phyloP scores from a whole-genome alignment of 169 alveolate genomes.

The Eimeria zaria region DNA sequence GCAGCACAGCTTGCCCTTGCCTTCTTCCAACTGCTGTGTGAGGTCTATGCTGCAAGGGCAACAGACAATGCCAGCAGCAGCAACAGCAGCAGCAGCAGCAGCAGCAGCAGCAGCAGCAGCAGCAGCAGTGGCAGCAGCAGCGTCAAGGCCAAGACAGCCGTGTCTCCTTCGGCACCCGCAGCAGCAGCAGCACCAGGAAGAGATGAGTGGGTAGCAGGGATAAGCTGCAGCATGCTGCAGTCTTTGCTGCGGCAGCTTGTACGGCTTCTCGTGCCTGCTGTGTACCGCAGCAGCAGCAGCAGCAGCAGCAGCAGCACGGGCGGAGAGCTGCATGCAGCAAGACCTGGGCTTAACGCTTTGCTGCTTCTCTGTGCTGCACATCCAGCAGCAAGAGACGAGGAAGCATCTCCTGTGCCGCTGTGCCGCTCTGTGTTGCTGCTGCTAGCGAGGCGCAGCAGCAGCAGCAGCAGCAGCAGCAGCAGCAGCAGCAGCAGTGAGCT shows the following conservation, averaged over 20 bases:
- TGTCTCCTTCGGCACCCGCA: neutral
- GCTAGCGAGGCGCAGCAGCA: constrained; percentile 20
- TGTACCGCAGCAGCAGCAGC: constrained; percentile 38
- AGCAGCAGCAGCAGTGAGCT: neutral
- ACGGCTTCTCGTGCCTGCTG: constrained; percentile 45
- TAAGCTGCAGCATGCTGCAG: constrained; percentile 51
- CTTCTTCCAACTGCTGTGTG: constrained; percentile 34
- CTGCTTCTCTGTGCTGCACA: constrained; percentile 72
- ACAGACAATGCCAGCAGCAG: neutral
- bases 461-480: constrained; percentile 72
- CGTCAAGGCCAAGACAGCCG: neutral
- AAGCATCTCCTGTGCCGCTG: neutral
- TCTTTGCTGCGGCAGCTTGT: constrained; percentile 34
- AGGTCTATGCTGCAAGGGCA: constrained; percentile 19
- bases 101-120: constrained; percentile 12
- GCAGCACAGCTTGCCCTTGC: constrained; percentile 23
- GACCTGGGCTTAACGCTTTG: constrained; percentile 62
- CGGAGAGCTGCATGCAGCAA: constrained; percentile 28
- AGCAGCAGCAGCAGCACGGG: constrained; percentile 37
- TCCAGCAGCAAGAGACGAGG: constrained; percentile 18
- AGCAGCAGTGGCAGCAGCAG: neutral
- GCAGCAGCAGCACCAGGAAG: constrained; percentile 39
- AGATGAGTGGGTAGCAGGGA: constrained; percentile 22
- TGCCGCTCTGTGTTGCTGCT: constrained; percentile 33
- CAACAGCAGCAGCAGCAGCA: constrained; percentile 18